Evolutionary conservation across 306 rosid genomes (phyloP).

Genomic region (Myrica gale): DNA sequence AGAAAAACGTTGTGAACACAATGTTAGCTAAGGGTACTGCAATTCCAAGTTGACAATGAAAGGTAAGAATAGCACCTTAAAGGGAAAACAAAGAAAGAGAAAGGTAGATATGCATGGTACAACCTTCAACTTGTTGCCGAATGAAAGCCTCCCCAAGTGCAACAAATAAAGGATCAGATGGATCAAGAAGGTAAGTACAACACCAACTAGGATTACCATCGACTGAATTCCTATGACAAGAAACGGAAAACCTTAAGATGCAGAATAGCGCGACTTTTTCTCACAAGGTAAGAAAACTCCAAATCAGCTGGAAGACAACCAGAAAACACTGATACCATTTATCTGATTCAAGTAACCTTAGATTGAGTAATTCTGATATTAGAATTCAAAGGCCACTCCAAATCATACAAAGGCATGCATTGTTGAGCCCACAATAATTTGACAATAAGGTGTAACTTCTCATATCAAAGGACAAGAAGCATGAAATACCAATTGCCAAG

Average conservation of each 20-base stretch:
- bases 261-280: slow-evolving; percentile 19
- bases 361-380: background rate
- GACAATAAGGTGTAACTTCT: slow-evolving; percentile 23
- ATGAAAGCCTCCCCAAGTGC: slow-evolving; percentile 82
- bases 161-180: slow-evolving; percentile 90
- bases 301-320: slow-evolving; percentile 9
- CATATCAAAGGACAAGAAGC: slow-evolving; percentile 15
- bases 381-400: slow-evolving; percentile 7
- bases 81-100: too few relatives aligned
- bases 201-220: slow-evolving; percentile 73
- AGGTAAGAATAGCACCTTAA: slow-evolving; percentile 48
- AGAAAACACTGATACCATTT: slow-evolving; percentile 16
- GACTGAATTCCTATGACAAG: slow-evolving; percentile 68
- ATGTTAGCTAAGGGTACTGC: background rate
- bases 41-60: background rate
- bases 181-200: slow-evolving; percentile 93
- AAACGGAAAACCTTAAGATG: slow-evolving; percentile 29
- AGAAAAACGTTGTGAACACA: background rate
- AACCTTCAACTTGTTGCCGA: slow-evolving; percentile 73
- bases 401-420: slow-evolving; percentile 11
- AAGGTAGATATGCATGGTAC: too few relatives aligned
- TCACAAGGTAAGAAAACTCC: background rate
- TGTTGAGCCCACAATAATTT: background rate
- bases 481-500: slow-evolving; percentile 80
- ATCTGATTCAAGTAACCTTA: background rate